A percentile compares a stretch with the other conserved stretches of the same genome.
Evolutionary conservation across 805 yeast genomes (phyloP).

Genomic region (Yamadazyma ubonensis): DNA sequence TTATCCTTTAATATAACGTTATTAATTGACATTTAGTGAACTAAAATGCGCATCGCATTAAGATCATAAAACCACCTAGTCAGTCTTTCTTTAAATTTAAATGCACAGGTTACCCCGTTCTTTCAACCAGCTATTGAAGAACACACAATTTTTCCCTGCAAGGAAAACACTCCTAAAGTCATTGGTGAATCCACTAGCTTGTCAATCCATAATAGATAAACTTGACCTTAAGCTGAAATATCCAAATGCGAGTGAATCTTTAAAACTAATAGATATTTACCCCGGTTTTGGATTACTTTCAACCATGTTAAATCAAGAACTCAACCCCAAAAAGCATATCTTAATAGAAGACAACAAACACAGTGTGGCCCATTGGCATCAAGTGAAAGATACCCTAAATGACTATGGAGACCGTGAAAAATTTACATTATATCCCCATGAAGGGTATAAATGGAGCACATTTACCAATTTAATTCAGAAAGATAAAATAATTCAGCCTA

Average conservation of each 20-base stretch:
- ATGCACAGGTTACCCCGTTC: constrained; percentile 14
- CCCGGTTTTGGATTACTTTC: constrained; percentile 63
- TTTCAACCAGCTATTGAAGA: constrained; percentile 27
- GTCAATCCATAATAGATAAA: constrained; percentile 45
- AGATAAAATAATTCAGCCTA: constrained; percentile 40
- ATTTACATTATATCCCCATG: constrained; percentile 33
- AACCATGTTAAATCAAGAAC: constrained; percentile 54
- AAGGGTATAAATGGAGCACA: constrained; percentile 71
- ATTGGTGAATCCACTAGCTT: constrained; percentile 20
- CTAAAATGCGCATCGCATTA: neutral
- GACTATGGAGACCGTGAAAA: constrained; percentile 21
- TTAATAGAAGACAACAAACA: constrained; percentile 53
- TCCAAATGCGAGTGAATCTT: constrained; percentile 30
- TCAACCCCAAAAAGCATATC: constrained; percentile 63
- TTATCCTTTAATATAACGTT: constrained; percentile 20
- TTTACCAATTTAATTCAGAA: constrained; percentile 48
- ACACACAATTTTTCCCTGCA: constrained; percentile 13
- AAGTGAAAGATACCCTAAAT: constrained; percentile 22
- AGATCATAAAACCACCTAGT: neutral
- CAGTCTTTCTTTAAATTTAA: neutral
- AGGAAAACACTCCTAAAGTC: constrained; percentile 7
- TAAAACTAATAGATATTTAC: constrained; percentile 59
- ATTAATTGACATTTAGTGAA: constrained; percentile 28
- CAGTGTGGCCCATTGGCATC: constrained; percentile 27
- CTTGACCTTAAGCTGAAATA: constrained; percentile 41